Evolutionary conservation across 2,329 filamentous ascomycete species (phyloP).

Genomic region (Ascochyta viciae-villosae): DNA sequence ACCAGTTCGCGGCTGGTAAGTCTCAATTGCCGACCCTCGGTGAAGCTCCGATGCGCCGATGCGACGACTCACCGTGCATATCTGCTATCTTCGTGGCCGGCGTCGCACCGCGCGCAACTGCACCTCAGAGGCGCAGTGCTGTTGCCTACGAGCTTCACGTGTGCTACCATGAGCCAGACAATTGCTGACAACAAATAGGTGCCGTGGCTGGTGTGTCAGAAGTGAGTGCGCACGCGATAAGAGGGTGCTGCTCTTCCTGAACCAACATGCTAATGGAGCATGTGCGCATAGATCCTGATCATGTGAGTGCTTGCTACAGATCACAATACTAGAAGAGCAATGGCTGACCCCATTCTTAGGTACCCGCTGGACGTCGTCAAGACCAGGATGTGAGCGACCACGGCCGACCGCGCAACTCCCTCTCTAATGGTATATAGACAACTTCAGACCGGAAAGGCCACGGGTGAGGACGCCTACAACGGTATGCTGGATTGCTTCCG

Average conservation of each 20-base stretch:
- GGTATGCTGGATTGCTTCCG: slow-evolving; percentile 98
- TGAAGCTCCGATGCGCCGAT: slow-evolving; percentile 29
- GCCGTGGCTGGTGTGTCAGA: slow-evolving; percentile 98
- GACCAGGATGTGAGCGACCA: slow-evolving; percentile 80
- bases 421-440: slow-evolving; percentile 65
- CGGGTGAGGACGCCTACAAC: slow-evolving; percentile 85
- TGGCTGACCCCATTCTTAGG: slow-evolving; percentile 60
- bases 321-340: not conserved
- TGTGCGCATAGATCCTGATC: slow-evolving; percentile 73
- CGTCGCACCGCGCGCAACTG: slow-evolving; percentile 7
- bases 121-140: not conserved
- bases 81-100: slow-evolving; percentile 7
- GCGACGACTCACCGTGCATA: slow-evolving; percentile 15
- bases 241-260: slow-evolving; percentile 18
- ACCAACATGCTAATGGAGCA: slow-evolving; percentile 36
- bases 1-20: slow-evolving; percentile 92
- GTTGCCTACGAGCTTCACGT: not conserved
- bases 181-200: slow-evolving; percentile 59
- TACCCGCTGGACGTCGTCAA: slow-evolving; percentile 99
- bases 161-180: slow-evolving; percentile 15
- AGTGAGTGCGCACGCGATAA: slow-evolving; percentile 62
- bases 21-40: slow-evolving; percentile 40
- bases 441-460: slow-evolving; percentile 77
- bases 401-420: slow-evolving; percentile 2
- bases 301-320: slow-evolving; percentile 63